phyloP scores from a whole-genome alignment of 1,139 yeast species.

The Kurtzmaniella quercitrusa region DNA sequence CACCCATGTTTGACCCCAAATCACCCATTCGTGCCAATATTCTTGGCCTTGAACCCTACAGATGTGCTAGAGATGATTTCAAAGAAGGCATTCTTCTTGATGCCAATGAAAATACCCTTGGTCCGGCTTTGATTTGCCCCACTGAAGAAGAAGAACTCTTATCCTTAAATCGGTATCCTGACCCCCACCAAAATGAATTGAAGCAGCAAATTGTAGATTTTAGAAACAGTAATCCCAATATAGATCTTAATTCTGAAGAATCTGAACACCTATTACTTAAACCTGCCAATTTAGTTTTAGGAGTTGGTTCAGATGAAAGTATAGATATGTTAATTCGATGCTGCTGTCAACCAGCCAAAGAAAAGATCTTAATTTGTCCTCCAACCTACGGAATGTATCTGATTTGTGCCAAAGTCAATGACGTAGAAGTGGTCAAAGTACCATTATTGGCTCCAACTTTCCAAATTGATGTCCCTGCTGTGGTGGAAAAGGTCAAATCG shows the following conservation, averaged over 20 bases:
- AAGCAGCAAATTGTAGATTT: conserved; percentile 68
- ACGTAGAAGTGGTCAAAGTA: conserved; percentile 69
- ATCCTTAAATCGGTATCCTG: conserved; percentile 87
- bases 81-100: conserved; percentile 82
- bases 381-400: conserved; percentile 98
- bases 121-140: conserved; percentile 57
- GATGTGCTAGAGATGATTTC: conserved; percentile 94
- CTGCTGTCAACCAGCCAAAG: conserved; percentile 76
- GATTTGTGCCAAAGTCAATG: conserved; percentile 87
- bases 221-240: conserved; percentile 52
- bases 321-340: conserved; percentile 87
- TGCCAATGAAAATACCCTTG: conserved; percentile 95
- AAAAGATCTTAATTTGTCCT: conserved; percentile 81
- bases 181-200: conserved; percentile 86
- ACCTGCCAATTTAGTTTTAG: conserved; percentile 76
- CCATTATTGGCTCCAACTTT: conserved; percentile 59
- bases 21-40: conserved; percentile 81
- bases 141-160: conserved; percentile 25
- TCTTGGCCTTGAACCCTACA: conserved; percentile 74
- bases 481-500: conserved; percentile 44
- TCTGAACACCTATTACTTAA: conserved; percentile 28
- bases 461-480: conserved; percentile 58
- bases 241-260: conserved; percentile 12
- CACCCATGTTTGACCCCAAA: conserved; percentile 51
- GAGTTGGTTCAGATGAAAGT: conserved; percentile 97